phyloP scores from a whole-genome alignment of 306 rosid genomes.

The Lathyrus tuberosus region DNA sequence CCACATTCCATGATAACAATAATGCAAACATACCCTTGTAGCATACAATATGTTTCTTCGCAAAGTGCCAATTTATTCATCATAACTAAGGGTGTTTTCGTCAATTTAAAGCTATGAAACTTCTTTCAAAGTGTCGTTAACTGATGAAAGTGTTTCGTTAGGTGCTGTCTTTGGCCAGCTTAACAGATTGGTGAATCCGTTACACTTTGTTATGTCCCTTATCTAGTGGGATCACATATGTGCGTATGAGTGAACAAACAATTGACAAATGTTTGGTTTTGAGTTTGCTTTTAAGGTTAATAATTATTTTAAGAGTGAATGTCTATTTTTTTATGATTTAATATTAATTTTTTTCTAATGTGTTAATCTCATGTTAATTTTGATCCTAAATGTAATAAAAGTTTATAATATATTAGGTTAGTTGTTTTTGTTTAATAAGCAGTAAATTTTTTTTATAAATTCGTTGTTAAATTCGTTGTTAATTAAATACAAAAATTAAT shows the following conservation, averaged over 20 bases:
- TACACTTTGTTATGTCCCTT: not conserved
- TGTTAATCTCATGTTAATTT: too few species aligned
- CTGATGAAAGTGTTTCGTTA: constrained; percentile 4
- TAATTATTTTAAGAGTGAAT: too few species aligned
- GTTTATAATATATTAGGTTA: too few species aligned
- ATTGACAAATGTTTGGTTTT: not conserved
- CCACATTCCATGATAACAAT: constrained; percentile 28
- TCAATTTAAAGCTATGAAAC: not conserved
- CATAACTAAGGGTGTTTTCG: not conserved
- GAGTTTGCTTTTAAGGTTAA: too few species aligned
- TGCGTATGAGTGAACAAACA: not conserved
- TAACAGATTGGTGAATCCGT: constrained; percentile 26
- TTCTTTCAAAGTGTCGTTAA: not conserved
- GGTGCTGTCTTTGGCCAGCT: constrained; percentile 39
- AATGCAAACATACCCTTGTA: constrained; percentile 2
- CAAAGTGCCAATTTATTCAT: not conserved
- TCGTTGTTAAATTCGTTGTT: too few species aligned
- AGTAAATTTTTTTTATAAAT: too few species aligned
- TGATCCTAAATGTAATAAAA: too few species aligned
- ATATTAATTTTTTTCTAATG: too few species aligned
- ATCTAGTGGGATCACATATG: not conserved
- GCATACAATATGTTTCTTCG: not conserved
- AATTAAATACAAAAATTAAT: too few species aligned
- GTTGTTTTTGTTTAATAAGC: too few species aligned
- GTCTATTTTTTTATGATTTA: too few species aligned